phyloP scores from a whole-genome alignment of 2,329 filamentous ascomycete genomes.

The Aspergillus luchuensis region DNA sequence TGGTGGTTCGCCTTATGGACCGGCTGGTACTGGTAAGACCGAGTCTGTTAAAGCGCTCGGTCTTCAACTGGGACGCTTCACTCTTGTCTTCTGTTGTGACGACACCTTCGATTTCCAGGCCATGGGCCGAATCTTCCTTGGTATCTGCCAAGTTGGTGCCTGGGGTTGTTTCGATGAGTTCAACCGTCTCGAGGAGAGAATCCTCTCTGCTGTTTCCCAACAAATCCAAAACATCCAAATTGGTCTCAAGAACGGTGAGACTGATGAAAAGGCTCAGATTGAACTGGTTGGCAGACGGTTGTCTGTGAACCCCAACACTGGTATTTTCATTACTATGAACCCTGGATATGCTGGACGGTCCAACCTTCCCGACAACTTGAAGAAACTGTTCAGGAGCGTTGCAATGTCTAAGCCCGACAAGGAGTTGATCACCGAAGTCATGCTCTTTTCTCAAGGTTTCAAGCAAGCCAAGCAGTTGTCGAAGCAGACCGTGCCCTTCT shows the following conservation, averaged over 20 bases:
- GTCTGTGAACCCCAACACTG: constrained; percentile 86
- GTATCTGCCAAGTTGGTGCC: constrained; percentile 97
- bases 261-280: constrained; percentile 84
- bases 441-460: constrained; percentile 99
- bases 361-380: constrained; percentile 96
- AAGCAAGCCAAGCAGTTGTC: constrained; percentile 92
- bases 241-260: constrained; percentile 79
- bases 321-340: constrained; percentile 99
- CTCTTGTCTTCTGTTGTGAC: constrained; percentile 98
- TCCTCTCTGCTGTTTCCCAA: constrained; percentile 95
- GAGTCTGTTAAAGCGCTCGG: constrained; percentile 98
- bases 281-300: constrained; percentile 91
- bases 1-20: constrained; percentile 94
- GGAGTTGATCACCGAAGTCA: constrained; percentile 98
- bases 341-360: constrained; percentile 97
- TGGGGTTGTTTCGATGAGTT: constrained; percentile 99
- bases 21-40: constrained; percentile 97
- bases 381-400: constrained; percentile 98
- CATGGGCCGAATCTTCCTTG: constrained; percentile 98
- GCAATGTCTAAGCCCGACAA: constrained; percentile 99
- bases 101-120: constrained; percentile 99
- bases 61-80: constrained; percentile 94
- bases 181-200: constrained; percentile 97
- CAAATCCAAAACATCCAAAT: constrained; percentile 99
- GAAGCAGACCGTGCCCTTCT: constrained; percentile 96